Evolutionary conservation across 441 rosid species (phyloP).

Genomic region (Pelargonium myrrhifolium): DNA sequence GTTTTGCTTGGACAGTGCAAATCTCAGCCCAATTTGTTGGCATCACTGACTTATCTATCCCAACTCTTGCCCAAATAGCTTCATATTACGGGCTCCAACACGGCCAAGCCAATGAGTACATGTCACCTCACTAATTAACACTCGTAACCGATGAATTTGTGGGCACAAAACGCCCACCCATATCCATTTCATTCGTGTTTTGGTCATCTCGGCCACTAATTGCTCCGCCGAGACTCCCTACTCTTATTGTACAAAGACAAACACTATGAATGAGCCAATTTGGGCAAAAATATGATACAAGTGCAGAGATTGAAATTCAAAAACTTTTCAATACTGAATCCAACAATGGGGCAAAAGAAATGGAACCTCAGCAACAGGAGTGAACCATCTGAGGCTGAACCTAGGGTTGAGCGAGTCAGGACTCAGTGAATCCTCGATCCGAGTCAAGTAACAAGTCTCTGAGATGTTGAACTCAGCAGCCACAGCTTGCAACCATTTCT

Average conservation of each 20-base stretch:
- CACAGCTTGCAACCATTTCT: constrained; percentile 54
- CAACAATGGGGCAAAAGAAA: not conserved
- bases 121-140: no score
- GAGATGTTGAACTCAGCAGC: constrained; percentile 70
- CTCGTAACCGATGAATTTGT: no score
- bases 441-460: constrained; percentile 45
- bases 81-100: no score
- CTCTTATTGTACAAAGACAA: not conserved
- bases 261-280: not conserved
- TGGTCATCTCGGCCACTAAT: no score
- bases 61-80: no score
- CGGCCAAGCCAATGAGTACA: no score
- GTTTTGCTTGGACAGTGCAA: no score
- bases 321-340: not conserved
- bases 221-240: no score
- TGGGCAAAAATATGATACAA: not conserved
- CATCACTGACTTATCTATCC: no score
- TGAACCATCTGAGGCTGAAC: constrained; percentile 71
- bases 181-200: no score
- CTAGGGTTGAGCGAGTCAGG: constrained; percentile 23
- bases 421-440: constrained; percentile 13
- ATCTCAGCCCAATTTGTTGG: no score
- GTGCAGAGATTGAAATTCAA: not conserved
- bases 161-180: no score
- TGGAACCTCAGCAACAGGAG: constrained; percentile 57